Evolutionary conservation across 1,284 basidiomycete genomes (phyloP).

Genomic region (Mycosarcoma mackinlayi): DNA sequence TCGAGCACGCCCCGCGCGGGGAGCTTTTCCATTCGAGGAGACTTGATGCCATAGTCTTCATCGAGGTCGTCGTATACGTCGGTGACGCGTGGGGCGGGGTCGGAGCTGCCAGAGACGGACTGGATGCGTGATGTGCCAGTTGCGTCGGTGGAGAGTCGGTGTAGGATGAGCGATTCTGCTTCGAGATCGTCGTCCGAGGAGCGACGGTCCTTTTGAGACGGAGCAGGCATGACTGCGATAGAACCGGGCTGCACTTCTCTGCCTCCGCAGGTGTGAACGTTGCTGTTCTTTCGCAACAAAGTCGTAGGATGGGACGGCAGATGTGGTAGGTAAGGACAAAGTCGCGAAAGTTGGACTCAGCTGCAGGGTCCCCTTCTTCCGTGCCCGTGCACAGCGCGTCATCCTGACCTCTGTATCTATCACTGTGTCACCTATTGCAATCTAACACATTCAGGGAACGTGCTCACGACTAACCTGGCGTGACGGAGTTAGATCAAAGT

Average conservation of each 20-base stretch:
- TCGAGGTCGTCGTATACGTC: constrained; percentile 51
- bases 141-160: constrained; percentile 43
- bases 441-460: too few species aligned
- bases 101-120: constrained; percentile 11
- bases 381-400: neutral
- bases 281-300: neutral
- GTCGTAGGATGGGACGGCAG: neutral
- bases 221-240: constrained; percentile 7
- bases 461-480: too few species aligned
- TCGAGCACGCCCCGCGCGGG: constrained; percentile 35
- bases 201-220: constrained; percentile 25
- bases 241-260: neutral
- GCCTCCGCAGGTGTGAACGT: neutral
- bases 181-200: constrained; percentile 46
- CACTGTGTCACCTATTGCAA: too few species aligned
- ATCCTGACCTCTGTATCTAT: too few species aligned
- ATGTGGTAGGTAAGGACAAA: constrained; percentile 1
- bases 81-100: constrained; percentile 23
- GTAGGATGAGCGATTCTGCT: constrained; percentile 50
- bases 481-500: constrained; percentile 4
- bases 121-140: constrained; percentile 28
- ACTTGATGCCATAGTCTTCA: constrained; percentile 26
- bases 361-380: constrained; percentile 11
- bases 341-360: neutral
- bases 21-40: constrained; percentile 27